These are phyloP conservation scores for Flueggea neowawraea DNA, from an alignment of 441 rosid genomes.

Conservation along the genomic window DNA sequence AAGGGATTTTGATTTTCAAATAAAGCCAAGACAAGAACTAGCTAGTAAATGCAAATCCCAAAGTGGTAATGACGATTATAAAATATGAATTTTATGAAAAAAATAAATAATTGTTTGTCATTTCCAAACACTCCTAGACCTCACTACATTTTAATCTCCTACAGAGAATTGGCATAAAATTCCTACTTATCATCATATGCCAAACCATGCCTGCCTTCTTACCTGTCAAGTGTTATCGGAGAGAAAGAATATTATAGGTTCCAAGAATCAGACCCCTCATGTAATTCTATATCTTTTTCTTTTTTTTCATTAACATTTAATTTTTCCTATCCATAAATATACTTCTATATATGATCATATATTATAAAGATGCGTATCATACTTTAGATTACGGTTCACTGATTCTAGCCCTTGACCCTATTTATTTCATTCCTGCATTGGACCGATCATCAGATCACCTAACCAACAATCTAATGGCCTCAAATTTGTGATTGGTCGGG, in stretches of 20 bases:
- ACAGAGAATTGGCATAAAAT: too few relatives aligned
- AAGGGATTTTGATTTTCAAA: too few relatives aligned
- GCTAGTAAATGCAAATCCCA: constrained; percentile 9
- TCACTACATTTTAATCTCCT: too few relatives aligned
- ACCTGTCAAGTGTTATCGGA: too few relatives aligned
- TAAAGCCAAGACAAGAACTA: too few relatives aligned
- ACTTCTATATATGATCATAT: not conserved
- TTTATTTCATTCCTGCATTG: constrained; percentile 1
- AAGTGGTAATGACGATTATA: not conserved
- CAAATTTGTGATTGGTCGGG: too few relatives aligned
- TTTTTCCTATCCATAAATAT: not conserved
- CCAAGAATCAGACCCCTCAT: not conserved
- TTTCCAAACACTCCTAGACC: constrained; percentile 2
- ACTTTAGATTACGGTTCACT: constrained; percentile 20
- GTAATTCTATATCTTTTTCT: not conserved
- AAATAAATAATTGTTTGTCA: not conserved
- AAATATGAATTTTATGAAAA: too few relatives aligned
- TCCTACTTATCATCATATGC: not conserved
- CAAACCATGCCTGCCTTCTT: too few relatives aligned
- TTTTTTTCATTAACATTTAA: too few relatives aligned
- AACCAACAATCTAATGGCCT: too few relatives aligned
- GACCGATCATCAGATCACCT: not conserved
- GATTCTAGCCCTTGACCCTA: constrained; percentile 12
- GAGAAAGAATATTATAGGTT: not conserved
- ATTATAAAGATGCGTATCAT: constrained; percentile 11